These are phyloP conservation scores for Globisporangium acanthophoron DNA, from an alignment of 352 stramenopile species.

Conservation along the genomic window DNA sequence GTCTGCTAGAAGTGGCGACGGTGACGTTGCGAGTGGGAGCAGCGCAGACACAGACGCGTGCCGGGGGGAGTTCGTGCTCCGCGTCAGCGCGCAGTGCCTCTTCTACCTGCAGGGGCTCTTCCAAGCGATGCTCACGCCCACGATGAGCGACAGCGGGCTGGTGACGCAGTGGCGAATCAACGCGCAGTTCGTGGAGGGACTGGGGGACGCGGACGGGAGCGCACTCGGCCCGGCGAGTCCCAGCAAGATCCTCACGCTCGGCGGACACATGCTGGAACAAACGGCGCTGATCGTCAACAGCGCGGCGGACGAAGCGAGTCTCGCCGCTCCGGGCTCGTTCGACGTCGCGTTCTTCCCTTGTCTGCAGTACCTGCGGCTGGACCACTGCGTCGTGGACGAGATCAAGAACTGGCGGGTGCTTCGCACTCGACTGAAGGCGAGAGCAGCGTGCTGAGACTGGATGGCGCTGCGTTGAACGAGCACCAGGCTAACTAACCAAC, in stretches of 20 bases:
- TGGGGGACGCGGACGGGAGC: slow-evolving; percentile 5
- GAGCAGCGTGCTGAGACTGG: not conserved
- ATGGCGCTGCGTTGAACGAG: not conserved
- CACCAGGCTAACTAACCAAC: not conserved
- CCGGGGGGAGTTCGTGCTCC: slow-evolving; percentile 8
- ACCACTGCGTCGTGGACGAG: slow-evolving; percentile 3
- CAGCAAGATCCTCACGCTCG: slow-evolving; percentile 12
- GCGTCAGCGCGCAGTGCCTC: slow-evolving; percentile 13
- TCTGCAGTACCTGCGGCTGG: slow-evolving; percentile 13
- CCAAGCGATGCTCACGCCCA: slow-evolving; percentile 13
- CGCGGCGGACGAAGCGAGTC: not conserved
- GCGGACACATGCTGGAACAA: slow-evolving; percentile 14
- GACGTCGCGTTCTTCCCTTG: slow-evolving; percentile 18
- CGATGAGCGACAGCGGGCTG: slow-evolving; percentile 9
- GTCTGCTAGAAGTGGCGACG: not conserved
- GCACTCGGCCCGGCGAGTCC: slow-evolving; percentile 12
- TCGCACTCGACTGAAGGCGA: slow-evolving; percentile 11
- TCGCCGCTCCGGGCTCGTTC: slow-evolving; percentile 8
- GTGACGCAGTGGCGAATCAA: slow-evolving; percentile 18
- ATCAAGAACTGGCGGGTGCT: slow-evolving; percentile 8
- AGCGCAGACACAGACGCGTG: not conserved
- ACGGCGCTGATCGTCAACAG: slow-evolving; percentile 8
- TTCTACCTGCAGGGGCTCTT: slow-evolving; percentile 20
- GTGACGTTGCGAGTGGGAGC: not conserved
- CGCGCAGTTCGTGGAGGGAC: slow-evolving; percentile 1